These are phyloP conservation scores for Xylaria sp. DNA, from an alignment of 2,329 filamentous ascomycete species.

Conservation along the genomic window DNA sequence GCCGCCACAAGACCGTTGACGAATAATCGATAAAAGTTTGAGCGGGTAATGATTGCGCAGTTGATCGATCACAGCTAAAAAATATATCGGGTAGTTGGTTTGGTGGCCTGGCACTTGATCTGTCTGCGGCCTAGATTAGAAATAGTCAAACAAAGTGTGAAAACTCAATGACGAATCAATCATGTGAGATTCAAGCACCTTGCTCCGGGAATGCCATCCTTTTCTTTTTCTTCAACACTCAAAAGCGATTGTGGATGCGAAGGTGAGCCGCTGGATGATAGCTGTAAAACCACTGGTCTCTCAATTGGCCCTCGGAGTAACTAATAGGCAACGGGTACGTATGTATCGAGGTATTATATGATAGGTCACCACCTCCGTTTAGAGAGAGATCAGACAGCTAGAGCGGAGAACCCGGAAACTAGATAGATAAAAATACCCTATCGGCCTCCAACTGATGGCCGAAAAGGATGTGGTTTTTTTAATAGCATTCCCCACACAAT, in stretches of 20 bases:
- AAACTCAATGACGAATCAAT: neutral
- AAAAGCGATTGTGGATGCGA: neutral
- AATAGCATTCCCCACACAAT: slow-evolving; percentile 4
- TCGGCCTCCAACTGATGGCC: neutral
- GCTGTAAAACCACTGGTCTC: slow-evolving; percentile 8
- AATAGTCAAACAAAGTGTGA: neutral
- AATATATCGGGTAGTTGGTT: neutral
- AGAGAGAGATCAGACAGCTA: neutral
- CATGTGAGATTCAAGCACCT: neutral
- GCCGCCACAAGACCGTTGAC: neutral
- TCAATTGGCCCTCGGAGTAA: neutral
- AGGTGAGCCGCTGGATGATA: neutral
- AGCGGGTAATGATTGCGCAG: neutral
- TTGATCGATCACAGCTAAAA: neutral
- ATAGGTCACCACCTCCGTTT: neutral
- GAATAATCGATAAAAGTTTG: neutral
- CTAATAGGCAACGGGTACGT: neutral
- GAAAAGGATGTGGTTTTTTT: slow-evolving; percentile 3
- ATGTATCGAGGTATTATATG: neutral
- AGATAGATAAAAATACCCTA: neutral
- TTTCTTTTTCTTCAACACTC: neutral
- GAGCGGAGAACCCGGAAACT: too few species aligned
- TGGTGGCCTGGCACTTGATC: neutral
- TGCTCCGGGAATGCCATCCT: neutral
- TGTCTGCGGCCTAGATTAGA: neutral